A percentile compares a stretch with the other conserved stretches of the same genome.
phyloP scores from a whole-genome alignment of 345 rosid genomes.

The Brassica nigra region DNA sequence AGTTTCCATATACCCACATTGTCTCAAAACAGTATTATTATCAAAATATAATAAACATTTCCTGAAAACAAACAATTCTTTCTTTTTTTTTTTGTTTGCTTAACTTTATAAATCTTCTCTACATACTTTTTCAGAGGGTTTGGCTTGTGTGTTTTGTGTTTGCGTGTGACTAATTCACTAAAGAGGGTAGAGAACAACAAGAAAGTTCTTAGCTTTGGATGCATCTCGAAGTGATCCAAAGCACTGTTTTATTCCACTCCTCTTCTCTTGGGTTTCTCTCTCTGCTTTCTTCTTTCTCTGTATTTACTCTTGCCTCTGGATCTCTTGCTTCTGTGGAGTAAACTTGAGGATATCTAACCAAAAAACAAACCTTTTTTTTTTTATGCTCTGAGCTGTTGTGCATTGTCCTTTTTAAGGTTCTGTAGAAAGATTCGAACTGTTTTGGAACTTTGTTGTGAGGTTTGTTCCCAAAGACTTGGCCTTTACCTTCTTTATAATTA shows the following conservation, averaged over 20 bases:
- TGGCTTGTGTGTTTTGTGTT: slow-evolving; percentile 13
- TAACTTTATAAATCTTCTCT: background rate
- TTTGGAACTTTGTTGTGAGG: slow-evolving; percentile 25
- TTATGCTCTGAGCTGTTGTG: slow-evolving; percentile 18
- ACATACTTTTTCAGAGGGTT: background rate
- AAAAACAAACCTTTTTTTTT: slow-evolving; percentile 13
- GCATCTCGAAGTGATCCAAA: slow-evolving; percentile 35
- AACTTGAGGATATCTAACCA: slow-evolving; percentile 16
- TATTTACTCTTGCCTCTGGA: slow-evolving; percentile 1
- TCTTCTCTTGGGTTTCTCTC: slow-evolving; percentile 32
- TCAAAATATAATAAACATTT: background rate
- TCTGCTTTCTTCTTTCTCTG: slow-evolving; percentile 18
- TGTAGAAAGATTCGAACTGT: slow-evolving; percentile 26
- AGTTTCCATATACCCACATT: slow-evolving; percentile 23
- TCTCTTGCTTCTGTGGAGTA: slow-evolving; percentile 25
- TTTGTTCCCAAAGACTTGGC: slow-evolving; percentile 16
- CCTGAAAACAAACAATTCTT: background rate
- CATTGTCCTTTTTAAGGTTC: background rate
- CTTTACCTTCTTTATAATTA: slow-evolving; percentile 10
- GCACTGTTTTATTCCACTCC: slow-evolving; percentile 38
- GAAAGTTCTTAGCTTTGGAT: slow-evolving; percentile 36
- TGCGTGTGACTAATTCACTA: slow-evolving; percentile 20
- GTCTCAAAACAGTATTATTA: background rate
- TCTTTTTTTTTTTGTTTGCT: background rate
- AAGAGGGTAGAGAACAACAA: background rate